Percentiles rank a stretch among this genome's conserved stretches.
phyloP scores from a whole-genome alignment of 805 yeast genomes.

The Brettanomyces bruxellensis region DNA sequence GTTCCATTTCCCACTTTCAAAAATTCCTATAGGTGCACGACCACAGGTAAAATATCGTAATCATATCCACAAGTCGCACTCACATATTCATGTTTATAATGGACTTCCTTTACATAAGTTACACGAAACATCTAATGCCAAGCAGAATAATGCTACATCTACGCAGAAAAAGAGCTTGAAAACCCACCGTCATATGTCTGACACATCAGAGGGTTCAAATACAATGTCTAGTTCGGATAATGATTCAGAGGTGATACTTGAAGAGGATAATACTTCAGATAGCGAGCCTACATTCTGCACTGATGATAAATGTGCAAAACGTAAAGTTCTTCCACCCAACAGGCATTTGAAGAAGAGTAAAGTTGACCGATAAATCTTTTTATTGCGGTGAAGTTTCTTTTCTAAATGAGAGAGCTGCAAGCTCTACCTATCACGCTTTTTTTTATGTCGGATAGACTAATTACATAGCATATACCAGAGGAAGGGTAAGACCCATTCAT shows the following conservation, averaged over 20 bases:
- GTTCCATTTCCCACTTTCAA: constrained; percentile 21
- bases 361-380: too few species aligned
- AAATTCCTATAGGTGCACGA: constrained; percentile 8
- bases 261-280: not conserved
- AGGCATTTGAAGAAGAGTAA: too few species aligned
- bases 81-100: not conserved
- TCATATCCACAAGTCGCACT: not conserved
- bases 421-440: too few species aligned
- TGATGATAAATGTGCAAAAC: not conserved
- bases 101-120: not conserved
- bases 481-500: too few species aligned
- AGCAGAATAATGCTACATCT: not conserved
- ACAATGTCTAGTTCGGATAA: not conserved
- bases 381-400: too few species aligned
- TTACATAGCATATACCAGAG: too few species aligned
- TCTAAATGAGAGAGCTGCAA: too few species aligned
- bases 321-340: not conserved
- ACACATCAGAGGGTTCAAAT: not conserved
- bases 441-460: too few species aligned
- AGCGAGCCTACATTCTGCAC: not conserved
- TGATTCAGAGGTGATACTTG: constrained; percentile 2
- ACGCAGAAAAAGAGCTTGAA: too few species aligned
- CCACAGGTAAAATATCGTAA: constrained; percentile 5
- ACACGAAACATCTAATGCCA: not conserved
- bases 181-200: not conserved